These are phyloP conservation scores for Ensete ventricosum DNA, from an alignment of 176 grass and related monocot genomes.

Conservation along the genomic window DNA sequence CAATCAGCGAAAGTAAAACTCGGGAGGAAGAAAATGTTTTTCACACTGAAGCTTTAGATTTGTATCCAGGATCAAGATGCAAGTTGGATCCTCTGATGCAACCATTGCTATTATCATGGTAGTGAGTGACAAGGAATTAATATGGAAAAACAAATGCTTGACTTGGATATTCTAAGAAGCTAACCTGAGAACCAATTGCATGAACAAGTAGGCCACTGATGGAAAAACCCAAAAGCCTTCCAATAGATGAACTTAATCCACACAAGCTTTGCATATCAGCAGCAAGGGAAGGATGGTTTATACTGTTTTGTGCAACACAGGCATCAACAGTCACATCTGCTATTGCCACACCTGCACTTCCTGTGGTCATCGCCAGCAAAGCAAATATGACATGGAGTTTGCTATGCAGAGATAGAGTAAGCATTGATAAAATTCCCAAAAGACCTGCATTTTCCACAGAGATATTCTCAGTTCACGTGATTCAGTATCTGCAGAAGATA, in stretches of 20 bases:
- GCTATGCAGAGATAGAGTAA: slow-evolving; percentile 38
- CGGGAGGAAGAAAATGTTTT: not conserved
- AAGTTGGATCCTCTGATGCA: not conserved
- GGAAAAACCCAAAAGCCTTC: slow-evolving; percentile 63
- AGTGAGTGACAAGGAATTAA: not conserved
- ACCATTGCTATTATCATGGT: not conserved
- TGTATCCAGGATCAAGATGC: not conserved
- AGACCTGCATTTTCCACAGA: slow-evolving; percentile 36
- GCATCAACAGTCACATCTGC: slow-evolving; percentile 78
- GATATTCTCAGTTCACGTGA: not conserved
- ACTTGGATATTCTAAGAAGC: not conserved
- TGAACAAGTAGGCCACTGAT: slow-evolving; percentile 81
- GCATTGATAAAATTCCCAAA: slow-evolving; percentile 57
- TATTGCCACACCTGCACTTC: slow-evolving; percentile 52
- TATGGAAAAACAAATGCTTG: not conserved
- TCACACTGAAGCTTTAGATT: not conserved
- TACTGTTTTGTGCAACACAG: slow-evolving; percentile 65
- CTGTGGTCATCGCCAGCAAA: slow-evolving; percentile 32
- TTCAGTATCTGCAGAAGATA: not conserved
- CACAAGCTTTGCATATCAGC: slow-evolving; percentile 77
- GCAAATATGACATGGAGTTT: slow-evolving; percentile 32
- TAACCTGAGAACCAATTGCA: slow-evolving; percentile 58
- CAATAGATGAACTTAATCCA: slow-evolving; percentile 61
- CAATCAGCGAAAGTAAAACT: slow-evolving; percentile 6
- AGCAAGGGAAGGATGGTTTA: slow-evolving; percentile 48